A percentile compares a stretch with the other conserved stretches of the same genome.
Conservation (phyloP, 805 yeast genomes). For the Brettanomyces bruxellensis region DNA sequence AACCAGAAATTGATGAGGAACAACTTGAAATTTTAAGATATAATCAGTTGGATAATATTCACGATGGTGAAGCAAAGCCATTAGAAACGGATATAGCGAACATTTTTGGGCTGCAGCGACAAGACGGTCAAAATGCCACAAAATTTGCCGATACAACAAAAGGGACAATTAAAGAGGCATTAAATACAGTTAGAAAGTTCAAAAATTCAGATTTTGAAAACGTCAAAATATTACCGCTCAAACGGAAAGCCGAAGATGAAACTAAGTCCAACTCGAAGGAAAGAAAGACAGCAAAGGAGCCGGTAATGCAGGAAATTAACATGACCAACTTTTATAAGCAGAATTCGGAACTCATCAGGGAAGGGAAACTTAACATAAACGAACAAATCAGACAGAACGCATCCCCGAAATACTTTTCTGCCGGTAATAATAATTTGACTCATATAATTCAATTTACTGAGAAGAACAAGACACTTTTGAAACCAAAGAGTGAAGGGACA, state of each 20-base stretch:
- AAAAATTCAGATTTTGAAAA: no score
- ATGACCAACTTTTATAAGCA: conserved; percentile 29
- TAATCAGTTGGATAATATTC: no score
- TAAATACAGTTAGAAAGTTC: neutral
- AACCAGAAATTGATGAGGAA: neutral
- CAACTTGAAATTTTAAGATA: neutral
- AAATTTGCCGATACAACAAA: neutral
- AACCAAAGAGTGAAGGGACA: neutral
- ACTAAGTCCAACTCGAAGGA: neutral
- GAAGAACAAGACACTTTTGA: conserved; percentile 17
- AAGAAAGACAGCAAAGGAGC: conserved; percentile 4
- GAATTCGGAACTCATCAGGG: conserved; percentile 21
- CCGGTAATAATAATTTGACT: conserved; percentile 25
- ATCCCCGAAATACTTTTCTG: conserved; percentile 17
- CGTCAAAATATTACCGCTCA: no score
- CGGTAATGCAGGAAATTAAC: conserved; percentile 23
- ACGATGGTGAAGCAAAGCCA: no score
- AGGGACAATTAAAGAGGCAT: neutral
- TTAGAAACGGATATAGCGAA: no score
- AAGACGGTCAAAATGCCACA: no score
- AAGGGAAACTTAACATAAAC: conserved; percentile 25
- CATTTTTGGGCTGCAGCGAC: no score
- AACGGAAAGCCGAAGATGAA: conserved; percentile 1
- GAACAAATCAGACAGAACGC: conserved; percentile 10
- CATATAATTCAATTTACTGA: conserved; percentile 23